Conservation (phyloP, 202 grass and related monocot genomes). For the Panicum hallii region DNA sequence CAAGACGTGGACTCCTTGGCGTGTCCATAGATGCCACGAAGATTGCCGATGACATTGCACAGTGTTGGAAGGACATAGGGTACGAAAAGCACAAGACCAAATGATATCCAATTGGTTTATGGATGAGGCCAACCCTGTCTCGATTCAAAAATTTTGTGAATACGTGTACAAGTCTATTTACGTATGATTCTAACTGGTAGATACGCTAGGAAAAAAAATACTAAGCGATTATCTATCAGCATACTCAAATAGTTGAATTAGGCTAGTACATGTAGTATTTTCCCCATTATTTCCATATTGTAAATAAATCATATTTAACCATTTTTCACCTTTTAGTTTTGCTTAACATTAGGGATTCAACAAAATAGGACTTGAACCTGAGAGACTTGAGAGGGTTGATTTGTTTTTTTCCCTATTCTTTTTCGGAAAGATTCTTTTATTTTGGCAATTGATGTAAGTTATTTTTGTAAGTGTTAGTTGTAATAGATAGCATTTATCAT, state of each 20-base stretch:
- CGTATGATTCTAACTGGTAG: constrained; percentile 23
- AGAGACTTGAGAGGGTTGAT: neutral
- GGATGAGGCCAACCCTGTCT: neutral
- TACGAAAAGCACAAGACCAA: constrained; percentile 28
- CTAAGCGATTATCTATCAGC: constrained; percentile 17
- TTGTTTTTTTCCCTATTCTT: neutral
- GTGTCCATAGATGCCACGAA: constrained; percentile 71
- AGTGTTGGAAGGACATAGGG: constrained; percentile 38
- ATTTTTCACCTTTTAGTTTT: constrained; percentile 28
- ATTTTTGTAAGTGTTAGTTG: constrained; percentile 36
- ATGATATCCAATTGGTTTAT: neutral
- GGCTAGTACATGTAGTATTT: constrained; percentile 43
- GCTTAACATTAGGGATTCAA: constrained; percentile 25
- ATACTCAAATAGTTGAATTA: constrained; percentile 29
- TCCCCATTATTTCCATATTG: neutral
- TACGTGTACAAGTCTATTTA: constrained; percentile 36
- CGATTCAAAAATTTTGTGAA: constrained; percentile 24
- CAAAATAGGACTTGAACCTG: neutral
- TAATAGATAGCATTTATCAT: constrained; percentile 15
- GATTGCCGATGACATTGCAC: constrained; percentile 57
- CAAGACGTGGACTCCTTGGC: constrained; percentile 66
- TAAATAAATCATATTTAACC: constrained; percentile 37
- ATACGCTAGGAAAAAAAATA: neutral
- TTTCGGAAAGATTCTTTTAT: constrained; percentile 10
- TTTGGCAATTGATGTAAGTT: constrained; percentile 5